Base-by-base conservation (phyloP, 257 asterid species). In the Primulina eburnea region DNA sequence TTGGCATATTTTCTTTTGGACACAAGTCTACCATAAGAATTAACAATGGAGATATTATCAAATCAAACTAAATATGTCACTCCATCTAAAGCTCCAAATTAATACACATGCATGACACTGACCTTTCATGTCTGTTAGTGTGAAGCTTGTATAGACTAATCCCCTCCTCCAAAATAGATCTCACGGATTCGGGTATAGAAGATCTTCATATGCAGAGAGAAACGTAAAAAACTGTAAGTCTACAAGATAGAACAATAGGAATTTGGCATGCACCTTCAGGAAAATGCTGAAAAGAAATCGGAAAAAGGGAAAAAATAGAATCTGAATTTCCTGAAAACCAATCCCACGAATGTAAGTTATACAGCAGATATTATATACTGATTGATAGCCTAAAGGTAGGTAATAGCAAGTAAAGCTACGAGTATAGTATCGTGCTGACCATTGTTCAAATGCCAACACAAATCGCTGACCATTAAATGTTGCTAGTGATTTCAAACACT, bases 161-260 rank as follows among this genome's bases (percentile, higher is more conserved):
- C 67, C 97, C 99, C 80, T 90, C 99, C 84, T 90, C 95, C 76
- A 93, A 62, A 75, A 69, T 76, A 81, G 95, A 85, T 66, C 71
- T 82, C 81, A 93, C 85, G 65, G 77, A 55, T 69, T 86, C 95
- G 69, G 95, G 97, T 71, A 93, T 73, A 70, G 96, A 91, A 58
- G 93, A 70, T 81, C 99, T 93, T 75, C 86, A 81, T 67, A 78
- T 62, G 37, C 37, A 33, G 75, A 77, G 20, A 74, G 61, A 71
- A 68, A 80, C 71, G 70, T 33, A 67, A 75, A 62, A 78, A 37
- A 67, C 55, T 62, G 59, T 38, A 66, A 71, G 82, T 75, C 67
- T 68, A 66, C 50, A 72, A 78, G 21, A 62, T 56, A 62, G 37
- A 29, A 29, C 8, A 65, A 68, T 8, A 67, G 57, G 63, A 68